Evolutionary conservation across 192 early-diverging fungal genomes (phyloP), one percentile per base, ranked within the genome.

Genomic region (Umbelopsis ramanniana): DNA sequence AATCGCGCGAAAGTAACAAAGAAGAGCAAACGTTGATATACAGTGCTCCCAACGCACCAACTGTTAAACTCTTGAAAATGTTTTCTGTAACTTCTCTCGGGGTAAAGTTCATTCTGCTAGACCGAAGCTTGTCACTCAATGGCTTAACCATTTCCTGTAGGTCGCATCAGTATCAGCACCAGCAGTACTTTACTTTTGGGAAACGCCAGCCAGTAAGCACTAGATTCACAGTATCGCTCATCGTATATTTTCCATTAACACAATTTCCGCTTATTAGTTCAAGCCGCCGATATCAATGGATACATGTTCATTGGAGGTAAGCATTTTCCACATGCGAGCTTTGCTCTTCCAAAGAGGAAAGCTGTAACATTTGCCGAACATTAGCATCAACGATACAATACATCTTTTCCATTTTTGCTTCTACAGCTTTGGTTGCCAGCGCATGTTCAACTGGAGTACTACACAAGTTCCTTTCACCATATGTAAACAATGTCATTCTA

Each of bases 301-400:
- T 73, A 69, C 15, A 76, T 80, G 75, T 80, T 80, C 54, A 55
- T 80, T 22, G 72, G 72, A 53, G 79, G 79, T 80, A 74, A 23
- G 72, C 43, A 11, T 37, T 37, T 29, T 63, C 33, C 15, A 8
- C 17, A 6, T 50, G 46, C 2, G 29, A 19, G 33, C 33, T 37
- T 63, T 63, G 14, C 29, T 63, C 40, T 40, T 22, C 17, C 43
- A 66, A n/a, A 52, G 19, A 48, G 19, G 35, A 45, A 15, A 29
- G 45, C 19, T 24, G 23, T 19, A 19, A 67, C 33, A 5, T 43
- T 22, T 38, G 54, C 54, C 47, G 37, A 71, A 19, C 67, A 55
- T 5, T 53, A 76, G 72, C 71, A 74, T 74, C 75, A 26, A 74
- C 71, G 6, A 68, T 69, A 52, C 77, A 73, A 35, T 74, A 75